Evolutionary conservation across 345 rosid species (phyloP).

Genomic region (Psidium friedrichsthalianum): DNA sequence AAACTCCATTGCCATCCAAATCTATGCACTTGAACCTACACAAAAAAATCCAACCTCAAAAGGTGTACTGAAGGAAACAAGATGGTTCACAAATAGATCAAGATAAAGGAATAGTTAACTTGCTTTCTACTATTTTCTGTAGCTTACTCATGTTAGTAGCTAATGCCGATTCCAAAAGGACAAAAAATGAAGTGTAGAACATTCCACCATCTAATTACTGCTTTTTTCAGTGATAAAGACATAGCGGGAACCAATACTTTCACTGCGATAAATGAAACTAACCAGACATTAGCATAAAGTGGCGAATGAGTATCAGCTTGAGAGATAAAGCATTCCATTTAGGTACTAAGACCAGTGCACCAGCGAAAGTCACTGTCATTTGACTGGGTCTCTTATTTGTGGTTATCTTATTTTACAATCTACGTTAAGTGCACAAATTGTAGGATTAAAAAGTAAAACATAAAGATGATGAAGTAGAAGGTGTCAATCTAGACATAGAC

Average conservation of each 20-base stretch:
- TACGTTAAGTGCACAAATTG: neutral
- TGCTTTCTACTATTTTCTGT: neutral
- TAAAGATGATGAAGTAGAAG: neutral
- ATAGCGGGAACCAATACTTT: neutral
- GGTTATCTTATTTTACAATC: neutral
- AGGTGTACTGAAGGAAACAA: neutral
- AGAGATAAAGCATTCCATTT: neutral
- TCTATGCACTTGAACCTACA: conserved; percentile 92
- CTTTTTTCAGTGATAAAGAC: neutral
- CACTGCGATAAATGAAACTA: neutral
- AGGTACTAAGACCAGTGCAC: neutral
- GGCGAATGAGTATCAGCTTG: neutral
- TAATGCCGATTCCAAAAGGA: neutral
- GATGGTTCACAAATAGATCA: neutral
- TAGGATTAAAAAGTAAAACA: neutral
- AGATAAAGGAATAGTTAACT: neutral
- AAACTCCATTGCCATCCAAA: conserved; percentile 85
- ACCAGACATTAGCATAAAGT: neutral
- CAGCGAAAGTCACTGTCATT: neutral
- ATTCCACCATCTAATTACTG: neutral
- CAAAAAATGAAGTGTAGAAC: neutral
- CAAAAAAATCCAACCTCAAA: neutral
- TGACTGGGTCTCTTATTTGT: neutral
- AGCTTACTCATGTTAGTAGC: neutral
- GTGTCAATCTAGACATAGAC: neutral